A percentile compares a stretch with the other conserved stretches of the same genome.
Evolutionary conservation across 495 filamentous ascomycete genomes (phyloP).

Genomic region (Ramalina peruviana): DNA sequence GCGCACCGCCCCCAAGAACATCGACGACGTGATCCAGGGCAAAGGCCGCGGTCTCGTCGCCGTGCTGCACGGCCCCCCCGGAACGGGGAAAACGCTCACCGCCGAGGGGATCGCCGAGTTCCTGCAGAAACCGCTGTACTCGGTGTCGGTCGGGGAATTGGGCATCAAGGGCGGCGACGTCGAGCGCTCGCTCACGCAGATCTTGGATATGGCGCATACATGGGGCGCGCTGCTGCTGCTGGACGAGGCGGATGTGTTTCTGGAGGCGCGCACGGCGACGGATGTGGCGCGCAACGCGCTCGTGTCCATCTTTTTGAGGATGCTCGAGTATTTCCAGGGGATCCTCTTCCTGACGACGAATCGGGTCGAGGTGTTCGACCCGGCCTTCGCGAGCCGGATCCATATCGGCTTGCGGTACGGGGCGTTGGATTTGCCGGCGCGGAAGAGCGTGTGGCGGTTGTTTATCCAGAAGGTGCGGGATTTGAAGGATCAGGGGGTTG

Average conservation of each 20-base stretch:
- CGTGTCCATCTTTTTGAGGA: conserved; percentile 59
- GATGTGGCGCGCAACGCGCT: conserved; percentile 67
- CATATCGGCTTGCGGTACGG: conserved; percentile 69
- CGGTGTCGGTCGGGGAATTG: conserved; percentile 63
- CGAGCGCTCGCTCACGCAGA: conserved; percentile 68
- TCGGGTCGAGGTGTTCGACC: conserved; percentile 59
- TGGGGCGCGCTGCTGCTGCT: conserved; percentile 74
- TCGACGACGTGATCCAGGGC: conserved; percentile 64
- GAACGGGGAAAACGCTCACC: conserved; percentile 81
- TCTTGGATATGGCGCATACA: conserved; percentile 73
- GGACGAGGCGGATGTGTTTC: conserved; percentile 69
- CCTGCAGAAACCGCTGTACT: conserved; percentile 47
- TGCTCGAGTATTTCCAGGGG: conserved; percentile 66
- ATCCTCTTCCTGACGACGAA: conserved; percentile 76
- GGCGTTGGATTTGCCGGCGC: conserved; percentile 59
- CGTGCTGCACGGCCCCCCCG: conserved; percentile 71
- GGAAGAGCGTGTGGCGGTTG: conserved; percentile 75
- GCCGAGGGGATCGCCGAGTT: conserved; percentile 79
- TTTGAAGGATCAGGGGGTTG: conserved; percentile 40
- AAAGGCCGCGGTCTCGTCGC: conserved; percentile 64
- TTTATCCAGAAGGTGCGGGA: conserved; percentile 59
- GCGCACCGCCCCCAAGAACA: conserved; percentile 67
- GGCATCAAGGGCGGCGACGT: conserved; percentile 67
- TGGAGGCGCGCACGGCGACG: conserved; percentile 55
- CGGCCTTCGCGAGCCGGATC: conserved; percentile 54